A percentile compares a stretch with the other conserved stretches of the same genome.
These are phyloP conservation scores for Crithidia bombi DNA, from an alignment of 208 protist species.

Conservation along the genomic window DNA sequence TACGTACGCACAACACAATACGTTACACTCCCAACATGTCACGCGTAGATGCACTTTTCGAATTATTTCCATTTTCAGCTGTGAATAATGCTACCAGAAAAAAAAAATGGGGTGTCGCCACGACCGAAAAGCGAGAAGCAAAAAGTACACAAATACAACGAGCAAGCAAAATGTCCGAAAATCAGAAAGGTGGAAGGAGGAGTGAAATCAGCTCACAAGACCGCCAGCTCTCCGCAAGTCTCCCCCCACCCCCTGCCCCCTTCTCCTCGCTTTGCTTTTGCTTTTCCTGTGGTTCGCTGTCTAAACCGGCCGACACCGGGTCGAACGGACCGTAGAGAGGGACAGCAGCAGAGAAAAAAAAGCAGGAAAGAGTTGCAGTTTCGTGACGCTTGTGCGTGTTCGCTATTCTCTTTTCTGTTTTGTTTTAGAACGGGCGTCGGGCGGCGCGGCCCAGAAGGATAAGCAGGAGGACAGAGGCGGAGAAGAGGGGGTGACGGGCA, in stretches of 20 bases:
- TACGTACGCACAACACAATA: no score
- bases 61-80: constrained; percentile 2
- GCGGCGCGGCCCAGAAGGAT: constrained; percentile 48
- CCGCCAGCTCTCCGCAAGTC: no score
- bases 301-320: no score
- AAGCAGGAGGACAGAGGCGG: constrained; percentile 60
- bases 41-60: background rate
- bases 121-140: background rate
- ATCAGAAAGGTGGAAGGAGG: no score
- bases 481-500: constrained; percentile 75
- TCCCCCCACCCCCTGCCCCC: no score
- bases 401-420: no score
- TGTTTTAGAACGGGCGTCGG: constrained; percentile 20
- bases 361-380: background rate
- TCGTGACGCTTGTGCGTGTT: no score
- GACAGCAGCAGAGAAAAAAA: background rate
- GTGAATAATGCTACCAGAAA: constrained; percentile 15
- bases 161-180: background rate
- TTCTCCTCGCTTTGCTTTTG: no score
- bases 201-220: no score
- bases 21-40: background rate
- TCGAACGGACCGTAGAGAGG: no score
- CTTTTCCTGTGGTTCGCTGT: no score
- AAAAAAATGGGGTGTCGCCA: constrained; percentile 3
- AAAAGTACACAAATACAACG: background rate